phyloP scores from a whole-genome alignment of 2,329 filamentous ascomycete genomes.

The Calonectria hongkongensis region DNA sequence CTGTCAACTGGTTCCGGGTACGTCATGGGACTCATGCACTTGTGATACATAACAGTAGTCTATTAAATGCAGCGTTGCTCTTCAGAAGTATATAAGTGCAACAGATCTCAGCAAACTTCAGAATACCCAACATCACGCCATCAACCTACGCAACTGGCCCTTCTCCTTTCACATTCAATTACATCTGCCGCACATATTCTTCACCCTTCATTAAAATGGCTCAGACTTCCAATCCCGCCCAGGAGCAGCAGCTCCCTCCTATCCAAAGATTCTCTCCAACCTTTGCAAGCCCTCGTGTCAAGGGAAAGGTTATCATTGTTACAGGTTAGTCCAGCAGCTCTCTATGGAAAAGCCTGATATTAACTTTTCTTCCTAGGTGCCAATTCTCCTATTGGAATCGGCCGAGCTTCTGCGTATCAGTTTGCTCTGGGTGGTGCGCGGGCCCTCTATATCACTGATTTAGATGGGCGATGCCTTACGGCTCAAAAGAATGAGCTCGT shows the following conservation, averaged over 20 bases:
- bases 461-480: neutral
- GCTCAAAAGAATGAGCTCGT: slow-evolving; percentile 2
- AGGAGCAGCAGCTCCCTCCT: neutral
- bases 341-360: no score
- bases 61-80: no score
- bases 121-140: neutral
- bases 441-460: neutral
- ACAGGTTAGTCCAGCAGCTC: neutral
- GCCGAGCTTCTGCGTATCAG: neutral
- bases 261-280: neutral
- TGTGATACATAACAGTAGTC: neutral
- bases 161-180: neutral
- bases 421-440: slow-evolving; percentile 4
- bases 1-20: neutral
- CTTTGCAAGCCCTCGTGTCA: slow-evolving; percentile 5
- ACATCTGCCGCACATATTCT: neutral
- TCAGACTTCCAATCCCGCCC: neutral
- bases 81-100: neutral
- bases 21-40: neutral
- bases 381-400: slow-evolving; percentile 6
- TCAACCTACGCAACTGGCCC: neutral
- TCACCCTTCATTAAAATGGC: neutral
- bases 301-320: neutral
- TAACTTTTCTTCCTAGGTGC: neutral
- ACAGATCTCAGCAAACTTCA: neutral